phyloP scores from a whole-genome alignment of 495 filamentous ascomycete species.

The Xylaria nigripes region DNA sequence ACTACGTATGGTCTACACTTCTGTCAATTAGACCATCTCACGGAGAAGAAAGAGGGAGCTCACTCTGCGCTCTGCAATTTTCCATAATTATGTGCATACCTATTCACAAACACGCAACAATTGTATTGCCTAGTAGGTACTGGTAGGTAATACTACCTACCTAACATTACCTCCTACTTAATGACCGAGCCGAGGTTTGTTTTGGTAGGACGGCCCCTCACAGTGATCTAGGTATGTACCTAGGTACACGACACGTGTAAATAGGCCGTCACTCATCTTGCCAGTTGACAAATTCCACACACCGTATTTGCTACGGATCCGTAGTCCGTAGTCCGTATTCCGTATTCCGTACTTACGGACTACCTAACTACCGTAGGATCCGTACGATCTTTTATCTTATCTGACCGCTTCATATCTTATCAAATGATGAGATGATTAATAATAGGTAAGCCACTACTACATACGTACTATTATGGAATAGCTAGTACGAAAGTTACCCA shows the following conservation, averaged over 20 bases:
- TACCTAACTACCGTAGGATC: neutral
- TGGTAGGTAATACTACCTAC: neutral
- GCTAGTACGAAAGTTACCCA: too few relatives aligned
- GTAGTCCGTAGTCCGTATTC: neutral
- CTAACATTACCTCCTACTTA: too few relatives aligned
- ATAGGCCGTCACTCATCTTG: too few relatives aligned
- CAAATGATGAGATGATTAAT: slow-evolving; percentile 16
- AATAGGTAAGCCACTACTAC: slow-evolving; percentile 10
- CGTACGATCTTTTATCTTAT: neutral
- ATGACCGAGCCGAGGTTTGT: neutral
- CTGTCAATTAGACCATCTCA: neutral
- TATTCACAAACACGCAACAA: neutral
- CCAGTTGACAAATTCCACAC: too few relatives aligned
- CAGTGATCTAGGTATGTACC: neutral
- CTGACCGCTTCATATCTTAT: slow-evolving; percentile 23
- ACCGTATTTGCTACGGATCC: too few relatives aligned
- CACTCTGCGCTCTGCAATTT: neutral
- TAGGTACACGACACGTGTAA: too few relatives aligned
- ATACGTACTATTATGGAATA: too few relatives aligned
- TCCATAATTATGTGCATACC: neutral
- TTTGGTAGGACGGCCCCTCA: neutral
- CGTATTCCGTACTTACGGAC: neutral
- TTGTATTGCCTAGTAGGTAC: neutral
- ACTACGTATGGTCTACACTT: too few relatives aligned
- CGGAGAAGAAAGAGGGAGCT: neutral